Evolutionary conservation across 371 early-diverging fungal species (phyloP).

Genomic region (Nematocida parisii): DNA sequence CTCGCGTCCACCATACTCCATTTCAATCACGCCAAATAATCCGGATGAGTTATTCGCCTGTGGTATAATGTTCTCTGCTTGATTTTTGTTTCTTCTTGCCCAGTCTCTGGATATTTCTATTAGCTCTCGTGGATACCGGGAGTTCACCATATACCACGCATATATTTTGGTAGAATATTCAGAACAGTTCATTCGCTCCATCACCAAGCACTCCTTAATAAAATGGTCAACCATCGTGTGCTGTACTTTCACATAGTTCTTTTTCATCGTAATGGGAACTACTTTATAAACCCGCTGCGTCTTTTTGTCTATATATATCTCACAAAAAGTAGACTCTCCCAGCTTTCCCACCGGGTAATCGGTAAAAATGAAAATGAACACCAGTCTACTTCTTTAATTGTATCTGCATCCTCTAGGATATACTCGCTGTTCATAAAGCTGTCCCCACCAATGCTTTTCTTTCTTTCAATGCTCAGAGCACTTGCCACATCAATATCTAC

Average conservation of each 20-base stretch:
- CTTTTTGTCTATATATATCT: slow-evolving; percentile 34
- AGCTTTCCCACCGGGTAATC: slow-evolving; percentile 17
- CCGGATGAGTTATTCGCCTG: slow-evolving; percentile 58
- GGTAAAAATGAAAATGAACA: slow-evolving; percentile 15
- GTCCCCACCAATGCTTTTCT: background rate
- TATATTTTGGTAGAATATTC: slow-evolving; percentile 18
- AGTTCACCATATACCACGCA: slow-evolving; percentile 13
- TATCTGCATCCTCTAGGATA: background rate
- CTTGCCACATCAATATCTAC: background rate
- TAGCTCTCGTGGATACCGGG: slow-evolving; percentile 11
- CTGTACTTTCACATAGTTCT: slow-evolving; percentile 27
- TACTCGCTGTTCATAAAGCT: background rate
- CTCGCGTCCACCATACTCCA: slow-evolving; percentile 54
- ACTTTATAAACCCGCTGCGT: slow-evolving; percentile 27
- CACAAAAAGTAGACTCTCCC: slow-evolving; percentile 54
- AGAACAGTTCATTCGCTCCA: slow-evolving; percentile 45
- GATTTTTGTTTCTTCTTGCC: slow-evolving; percentile 9
- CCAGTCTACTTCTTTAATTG: background rate
- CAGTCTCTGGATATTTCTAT: slow-evolving; percentile 13
- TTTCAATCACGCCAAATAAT: slow-evolving; percentile 54
- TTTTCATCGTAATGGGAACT: slow-evolving; percentile 34
- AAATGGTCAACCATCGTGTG: slow-evolving; percentile 42
- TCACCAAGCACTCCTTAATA: slow-evolving; percentile 53
- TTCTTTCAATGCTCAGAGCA: background rate
- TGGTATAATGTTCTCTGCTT: slow-evolving; percentile 35